phyloP scores from a whole-genome alignment of 805 yeast genomes.

The Wickerhamiella galacta region DNA sequence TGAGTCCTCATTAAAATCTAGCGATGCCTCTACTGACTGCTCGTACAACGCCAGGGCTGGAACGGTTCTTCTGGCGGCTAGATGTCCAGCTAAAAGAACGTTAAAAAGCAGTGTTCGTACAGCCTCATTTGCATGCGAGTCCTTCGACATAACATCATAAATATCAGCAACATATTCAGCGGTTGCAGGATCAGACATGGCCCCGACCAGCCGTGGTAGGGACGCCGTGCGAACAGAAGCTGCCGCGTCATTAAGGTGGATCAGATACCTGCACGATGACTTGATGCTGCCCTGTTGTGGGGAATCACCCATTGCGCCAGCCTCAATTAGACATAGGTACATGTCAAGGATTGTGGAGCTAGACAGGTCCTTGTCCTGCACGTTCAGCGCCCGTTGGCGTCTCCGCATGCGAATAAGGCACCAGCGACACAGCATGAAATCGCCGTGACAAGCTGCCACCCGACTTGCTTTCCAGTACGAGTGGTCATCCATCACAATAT shows the following conservation, averaged over 20 bases:
- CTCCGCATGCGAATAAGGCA: conserved; percentile 16
- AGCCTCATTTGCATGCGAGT: conserved; percentile 6
- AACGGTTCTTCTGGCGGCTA: too few species aligned
- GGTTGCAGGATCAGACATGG: conserved; percentile 5
- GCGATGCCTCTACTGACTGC: not conserved
- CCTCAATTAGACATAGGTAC: conserved; percentile 8
- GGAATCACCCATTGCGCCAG: conserved; percentile 9
- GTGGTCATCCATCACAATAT: conserved; percentile 19
- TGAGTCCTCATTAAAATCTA: not conserved
- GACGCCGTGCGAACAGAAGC: conserved; percentile 8
- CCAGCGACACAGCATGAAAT: conserved; percentile 18
- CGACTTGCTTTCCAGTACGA: conserved; percentile 15
- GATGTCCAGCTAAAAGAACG: conserved; percentile 7
- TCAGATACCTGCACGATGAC: conserved; percentile 13
- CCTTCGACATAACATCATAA: conserved; percentile 8
- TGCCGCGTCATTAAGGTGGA: conserved; percentile 13
- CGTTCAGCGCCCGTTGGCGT: conserved; percentile 12
- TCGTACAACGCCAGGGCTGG: not conserved
- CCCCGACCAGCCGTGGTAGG: conserved; percentile 12
- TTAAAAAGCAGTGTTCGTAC: conserved; percentile 15
- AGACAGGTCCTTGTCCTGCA: not conserved
- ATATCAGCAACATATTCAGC: conserved; percentile 4
- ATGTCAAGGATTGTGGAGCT: not conserved
- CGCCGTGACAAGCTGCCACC: conserved; percentile 17
- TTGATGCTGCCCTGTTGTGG: conserved; percentile 9